Percentiles rank a stretch among this genome's conserved stretches.
Evolutionary conservation across 805 yeast genomes (phyloP).

Genomic region (Metschnikowia noctiluminum): DNA sequence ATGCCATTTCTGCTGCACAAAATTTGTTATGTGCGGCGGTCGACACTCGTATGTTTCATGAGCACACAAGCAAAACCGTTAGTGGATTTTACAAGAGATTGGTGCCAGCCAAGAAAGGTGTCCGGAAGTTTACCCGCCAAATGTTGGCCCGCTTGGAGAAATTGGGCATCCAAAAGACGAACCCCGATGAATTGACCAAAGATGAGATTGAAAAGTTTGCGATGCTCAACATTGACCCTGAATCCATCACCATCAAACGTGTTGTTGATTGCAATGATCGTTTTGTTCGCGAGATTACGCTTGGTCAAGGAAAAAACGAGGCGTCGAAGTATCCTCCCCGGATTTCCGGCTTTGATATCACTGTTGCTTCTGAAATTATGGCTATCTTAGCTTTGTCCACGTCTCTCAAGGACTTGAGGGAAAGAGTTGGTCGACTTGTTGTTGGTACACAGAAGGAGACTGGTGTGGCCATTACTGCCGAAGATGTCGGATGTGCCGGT

Average conservation of each 20-base stretch:
- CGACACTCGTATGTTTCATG: constrained; percentile 96
- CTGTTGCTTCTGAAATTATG: constrained; percentile 96
- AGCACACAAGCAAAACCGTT: constrained; percentile 75
- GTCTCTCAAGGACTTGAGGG: constrained; percentile 77
- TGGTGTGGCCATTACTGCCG: constrained; percentile 87
- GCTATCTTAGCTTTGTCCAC: constrained; percentile 86
- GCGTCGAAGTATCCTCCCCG: constrained; percentile 71
- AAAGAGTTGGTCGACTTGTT: constrained; percentile 83
- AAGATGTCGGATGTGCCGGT: constrained; percentile 94
- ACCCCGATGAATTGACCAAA: constrained; percentile 74
- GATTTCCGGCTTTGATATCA: constrained; percentile 89
- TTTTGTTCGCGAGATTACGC: constrained; percentile 79
- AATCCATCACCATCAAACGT: constrained; percentile 84
- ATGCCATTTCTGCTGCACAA: constrained; percentile 92
- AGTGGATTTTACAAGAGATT: constrained; percentile 77
- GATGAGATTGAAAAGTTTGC: constrained; percentile 77
- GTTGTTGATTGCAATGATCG: constrained; percentile 95
- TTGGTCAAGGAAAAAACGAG: constrained; percentile 92
- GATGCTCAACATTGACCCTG: constrained; percentile 84
- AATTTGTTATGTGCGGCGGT: constrained; percentile 94
- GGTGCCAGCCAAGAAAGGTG: constrained; percentile 82
- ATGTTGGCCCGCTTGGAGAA: constrained; percentile 73
- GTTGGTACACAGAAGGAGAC: constrained; percentile 68
- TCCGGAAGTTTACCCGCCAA: constrained; percentile 71
- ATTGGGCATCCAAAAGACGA: constrained; percentile 75